Evolutionary conservation across 2,329 filamentous ascomycete species (phyloP).

Genomic region (Fusarium coicis): DNA sequence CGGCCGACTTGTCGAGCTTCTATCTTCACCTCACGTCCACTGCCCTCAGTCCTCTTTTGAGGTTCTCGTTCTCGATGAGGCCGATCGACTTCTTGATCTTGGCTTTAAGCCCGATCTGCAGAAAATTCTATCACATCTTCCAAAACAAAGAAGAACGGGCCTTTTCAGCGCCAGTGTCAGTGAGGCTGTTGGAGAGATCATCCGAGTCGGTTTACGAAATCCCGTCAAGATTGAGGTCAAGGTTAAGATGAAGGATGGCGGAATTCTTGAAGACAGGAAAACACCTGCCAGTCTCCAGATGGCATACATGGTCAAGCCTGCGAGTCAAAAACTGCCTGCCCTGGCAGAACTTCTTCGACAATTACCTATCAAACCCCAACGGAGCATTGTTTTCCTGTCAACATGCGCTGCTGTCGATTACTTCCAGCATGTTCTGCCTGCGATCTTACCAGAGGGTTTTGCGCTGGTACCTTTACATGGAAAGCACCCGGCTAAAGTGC

Average conservation of each 20-base stretch:
- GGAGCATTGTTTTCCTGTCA: conserved; percentile 90
- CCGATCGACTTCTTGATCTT: conserved; percentile 89
- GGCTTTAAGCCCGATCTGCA: conserved; percentile 94
- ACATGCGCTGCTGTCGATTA: conserved; percentile 97
- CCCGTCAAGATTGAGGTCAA: conserved; percentile 95
- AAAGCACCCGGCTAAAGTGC: conserved; percentile 88
- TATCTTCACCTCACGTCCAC: conserved; percentile 87
- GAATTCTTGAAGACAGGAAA: conserved; percentile 78
- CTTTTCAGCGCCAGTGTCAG: conserved; percentile 96
- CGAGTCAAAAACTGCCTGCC: conserved; percentile 83
- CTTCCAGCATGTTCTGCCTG: conserved; percentile 82
- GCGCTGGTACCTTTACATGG: conserved; percentile 86
- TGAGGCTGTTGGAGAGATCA: conserved; percentile 92
- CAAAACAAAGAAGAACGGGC: conserved; percentile 93
- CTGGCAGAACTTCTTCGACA: conserved; percentile 75
- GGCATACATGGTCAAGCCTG: conserved; percentile 80
- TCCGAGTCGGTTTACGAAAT: conserved; percentile 90
- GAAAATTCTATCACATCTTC: conserved; percentile 82
- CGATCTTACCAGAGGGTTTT: conserved; percentile 75
- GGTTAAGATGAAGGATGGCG: conserved; percentile 79
- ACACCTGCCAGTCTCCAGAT: conserved; percentile 95
- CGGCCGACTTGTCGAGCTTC: conserved; percentile 86
- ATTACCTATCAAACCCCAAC: conserved; percentile 79
- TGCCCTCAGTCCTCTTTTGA: conserved; percentile 91
- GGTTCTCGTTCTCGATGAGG: conserved; percentile 91